Evolutionary conservation across 805 yeast genomes (phyloP), one percentile per base, ranked within the genome.

Genomic region (Cyberlindnera petersonii): DNA sequence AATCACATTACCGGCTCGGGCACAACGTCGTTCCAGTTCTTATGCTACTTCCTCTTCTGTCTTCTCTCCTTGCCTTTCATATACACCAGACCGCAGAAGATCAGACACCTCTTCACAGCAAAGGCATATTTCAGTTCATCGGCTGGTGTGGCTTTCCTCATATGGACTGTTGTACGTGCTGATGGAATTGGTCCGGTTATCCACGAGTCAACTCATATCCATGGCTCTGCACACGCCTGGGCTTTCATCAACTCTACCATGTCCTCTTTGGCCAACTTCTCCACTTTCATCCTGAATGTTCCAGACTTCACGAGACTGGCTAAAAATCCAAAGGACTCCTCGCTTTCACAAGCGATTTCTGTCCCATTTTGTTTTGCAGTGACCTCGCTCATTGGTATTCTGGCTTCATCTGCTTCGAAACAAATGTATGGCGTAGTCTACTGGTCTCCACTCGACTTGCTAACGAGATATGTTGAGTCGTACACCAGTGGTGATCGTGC

Each of bases 261-360:
- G 95, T 82, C 79, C 62, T 72, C 88, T 16, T 65, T 87, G 46
- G 85, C 94, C 20, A 87, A 86, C 63, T 87, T 87, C 56, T 93
- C 95, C 5, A 83, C 96, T n/a, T 71, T 87, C 53, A 83, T 88
- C 55, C 74, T 83, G 38, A 87, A 87, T 63, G 85, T 93, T 13
- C 94, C 96, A 2, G 96, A 87, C 67, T 87, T 87, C 61, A 73
- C 95, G 19, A 76, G 96, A 61, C 82, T 86, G 64, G 83, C 95
- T 9, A 73, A 69, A 47, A 78, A 76, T 17, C 68, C 72, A 36
- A 59, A 52, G 30, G 65, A 75, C 16, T 70, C 81, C 4, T 53
- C 67, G n/a, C 67, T 71, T 60, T 72, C 86, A 2, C 87, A 80
- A 59, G 55, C 70, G 31, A 53, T 82, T 27, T 69, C 91, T 3